These are phyloP conservation scores for Canariomyces notabilis DNA, from an alignment of 2,329 filamentous ascomycete species.

Conservation along the genomic window DNA sequence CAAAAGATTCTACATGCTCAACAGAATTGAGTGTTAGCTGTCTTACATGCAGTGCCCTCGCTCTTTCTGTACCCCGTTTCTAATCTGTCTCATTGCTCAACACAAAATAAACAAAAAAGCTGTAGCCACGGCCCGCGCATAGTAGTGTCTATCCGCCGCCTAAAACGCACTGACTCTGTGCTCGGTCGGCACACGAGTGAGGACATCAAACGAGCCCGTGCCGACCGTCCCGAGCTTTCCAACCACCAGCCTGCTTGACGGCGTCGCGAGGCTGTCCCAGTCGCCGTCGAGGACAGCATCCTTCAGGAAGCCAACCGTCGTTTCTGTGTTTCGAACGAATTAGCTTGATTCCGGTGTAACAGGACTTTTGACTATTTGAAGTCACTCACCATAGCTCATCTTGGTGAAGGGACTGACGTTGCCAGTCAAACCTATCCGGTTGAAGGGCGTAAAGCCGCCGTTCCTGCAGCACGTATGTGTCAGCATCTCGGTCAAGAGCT, in stretches of 20 bases:
- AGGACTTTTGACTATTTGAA: too few relatives aligned
- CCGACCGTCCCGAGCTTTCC: constrained; percentile 78
- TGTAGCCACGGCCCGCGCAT: too few relatives aligned
- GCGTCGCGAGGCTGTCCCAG: constrained; percentile 80
- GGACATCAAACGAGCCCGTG: constrained; percentile 87
- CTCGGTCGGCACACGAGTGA: constrained; percentile 56
- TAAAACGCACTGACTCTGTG: constrained; percentile 31
- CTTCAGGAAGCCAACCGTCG: constrained; percentile 86
- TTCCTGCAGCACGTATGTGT: constrained; percentile 33
- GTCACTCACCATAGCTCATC: constrained; percentile 88
- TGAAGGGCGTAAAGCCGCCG: constrained; percentile 86
- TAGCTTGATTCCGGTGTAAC: too few relatives aligned
- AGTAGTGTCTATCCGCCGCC: too few relatives aligned
- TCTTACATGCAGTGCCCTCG: too few relatives aligned
- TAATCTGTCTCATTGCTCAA: too few relatives aligned
- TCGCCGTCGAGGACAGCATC: constrained; percentile 89
- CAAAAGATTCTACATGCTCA: too few relatives aligned
- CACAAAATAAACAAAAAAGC: too few relatives aligned
- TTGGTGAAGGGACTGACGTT: constrained; percentile 92
- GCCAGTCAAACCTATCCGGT: constrained; percentile 78
- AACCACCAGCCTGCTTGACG: constrained; percentile 82
- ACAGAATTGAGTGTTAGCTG: too few relatives aligned
- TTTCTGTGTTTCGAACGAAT: constrained; percentile 39
- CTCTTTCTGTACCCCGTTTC: too few relatives aligned
- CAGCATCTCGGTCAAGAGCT: neutral